Percentiles rank a stretch among this genome's conserved stretches.
Conservation (phyloP, 2,329 filamentous ascomycete genomes). For the Colletotrichum karsti region DNA sequence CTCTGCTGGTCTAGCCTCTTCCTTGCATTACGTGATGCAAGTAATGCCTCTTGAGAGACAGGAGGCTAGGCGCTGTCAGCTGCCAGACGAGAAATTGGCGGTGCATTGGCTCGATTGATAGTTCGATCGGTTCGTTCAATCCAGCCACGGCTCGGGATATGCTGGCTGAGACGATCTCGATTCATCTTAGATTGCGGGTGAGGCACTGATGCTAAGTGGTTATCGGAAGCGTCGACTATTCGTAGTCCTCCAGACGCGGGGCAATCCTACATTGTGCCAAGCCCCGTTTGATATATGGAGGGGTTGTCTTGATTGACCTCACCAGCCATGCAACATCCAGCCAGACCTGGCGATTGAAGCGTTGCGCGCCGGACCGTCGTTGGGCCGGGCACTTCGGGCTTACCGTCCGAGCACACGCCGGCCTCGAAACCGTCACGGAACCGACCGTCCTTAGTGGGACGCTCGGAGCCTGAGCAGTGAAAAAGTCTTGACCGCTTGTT, state of each 20-base stretch:
- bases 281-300: not conserved
- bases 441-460: slow-evolving; percentile 15
- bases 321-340: not conserved
- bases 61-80: not conserved
- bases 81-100: not conserved
- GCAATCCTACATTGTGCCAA: not conserved
- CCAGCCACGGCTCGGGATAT: not conserved
- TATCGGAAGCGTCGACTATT: not conserved
- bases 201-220: not conserved
- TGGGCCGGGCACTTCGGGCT: not conserved
- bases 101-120: not conserved
- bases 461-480: slow-evolving; percentile 18
- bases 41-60: slow-evolving; percentile 23
- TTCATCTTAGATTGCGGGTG: not conserved
- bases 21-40: slow-evolving; percentile 28
- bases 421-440: slow-evolving; percentile 9
- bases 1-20: slow-evolving; percentile 11
- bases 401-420: not conserved
- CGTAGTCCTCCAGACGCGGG: slow-evolving; percentile 5
- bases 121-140: not conserved
- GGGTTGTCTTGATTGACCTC: not conserved
- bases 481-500: slow-evolving; percentile 25
- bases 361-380: not conserved
- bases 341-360: not conserved
- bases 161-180: not conserved